Evolutionary conservation across 2,329 filamentous ascomycete species (phyloP).

Genomic region (Cladosporium oxysporum): DNA sequence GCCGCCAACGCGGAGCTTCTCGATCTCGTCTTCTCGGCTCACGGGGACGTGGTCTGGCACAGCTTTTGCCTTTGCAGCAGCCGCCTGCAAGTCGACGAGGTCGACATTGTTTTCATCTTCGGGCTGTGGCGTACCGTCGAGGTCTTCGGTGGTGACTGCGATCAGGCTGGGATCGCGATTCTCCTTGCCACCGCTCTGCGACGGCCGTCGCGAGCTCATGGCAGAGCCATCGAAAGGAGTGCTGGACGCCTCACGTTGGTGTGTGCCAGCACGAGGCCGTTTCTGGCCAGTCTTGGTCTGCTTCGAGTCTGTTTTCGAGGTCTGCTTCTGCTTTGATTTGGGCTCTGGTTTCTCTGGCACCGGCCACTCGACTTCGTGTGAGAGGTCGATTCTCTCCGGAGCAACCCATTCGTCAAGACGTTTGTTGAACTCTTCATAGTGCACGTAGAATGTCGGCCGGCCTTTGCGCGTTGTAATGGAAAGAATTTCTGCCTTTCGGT

Average conservation of each 20-base stretch:
- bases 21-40: slow-evolving; percentile 87
- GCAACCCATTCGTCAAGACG: slow-evolving; percentile 86
- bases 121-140: slow-evolving; percentile 51
- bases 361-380: slow-evolving; percentile 94
- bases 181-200: slow-evolving; percentile 62
- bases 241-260: slow-evolving; percentile 45
- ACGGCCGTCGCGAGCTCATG: slow-evolving; percentile 52
- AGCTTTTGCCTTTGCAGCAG: slow-evolving; percentile 56
- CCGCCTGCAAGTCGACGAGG: slow-evolving; percentile 54
- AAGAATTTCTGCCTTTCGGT: slow-evolving; percentile 92
- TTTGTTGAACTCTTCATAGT: slow-evolving; percentile 99
- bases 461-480: slow-evolving; percentile 89
- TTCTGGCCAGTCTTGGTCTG: slow-evolving; percentile 50
- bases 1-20: slow-evolving; percentile 89
- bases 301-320: slow-evolving; percentile 36
- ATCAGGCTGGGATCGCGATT: slow-evolving; percentile 53
- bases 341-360: slow-evolving; percentile 87
- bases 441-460: slow-evolving; percentile 88
- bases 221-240: slow-evolving; percentile 52
- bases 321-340: slow-evolving; percentile 71
- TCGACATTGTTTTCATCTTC: slow-evolving; percentile 57
- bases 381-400: slow-evolving; percentile 78
- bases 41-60: slow-evolving; percentile 55
- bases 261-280: slow-evolving; percentile 45
- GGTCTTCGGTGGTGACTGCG: slow-evolving; percentile 48